These are phyloP conservation scores for Histomonas meleagridis DNA, from an alignment of 208 protist genomes.

Conservation along the genomic window DNA sequence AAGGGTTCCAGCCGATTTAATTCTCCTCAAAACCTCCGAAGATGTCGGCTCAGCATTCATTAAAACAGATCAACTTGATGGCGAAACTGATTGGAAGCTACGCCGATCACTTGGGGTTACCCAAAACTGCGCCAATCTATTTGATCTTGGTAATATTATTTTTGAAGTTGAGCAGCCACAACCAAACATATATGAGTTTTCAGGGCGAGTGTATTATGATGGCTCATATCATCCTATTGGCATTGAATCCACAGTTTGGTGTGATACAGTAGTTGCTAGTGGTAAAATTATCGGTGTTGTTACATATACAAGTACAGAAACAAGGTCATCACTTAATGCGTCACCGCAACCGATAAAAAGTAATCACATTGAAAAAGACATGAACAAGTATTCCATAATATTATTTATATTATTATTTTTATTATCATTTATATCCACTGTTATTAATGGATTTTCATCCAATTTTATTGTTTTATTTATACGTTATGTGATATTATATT, in stretches of 20 bases:
- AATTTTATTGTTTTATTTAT: constrained; percentile 45
- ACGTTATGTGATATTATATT: constrained; percentile 86
- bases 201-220: constrained; percentile 38
- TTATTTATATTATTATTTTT: constrained; percentile 58
- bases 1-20: constrained; percentile 80
- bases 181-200: constrained; percentile 84
- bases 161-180: constrained; percentile 40
- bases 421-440: constrained; percentile 35
- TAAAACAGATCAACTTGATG: constrained; percentile 92
- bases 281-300: constrained; percentile 61
- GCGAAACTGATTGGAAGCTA: constrained; percentile 95
- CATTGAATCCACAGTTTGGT: constrained; percentile 88
- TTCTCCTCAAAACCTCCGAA: constrained; percentile 83
- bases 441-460: constrained; percentile 14
- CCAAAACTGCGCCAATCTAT: constrained; percentile 40
- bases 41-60: constrained; percentile 79
- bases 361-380: constrained; percentile 77
- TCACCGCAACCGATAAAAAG: constrained; percentile 59
- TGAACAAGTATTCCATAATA: constrained; percentile 78
- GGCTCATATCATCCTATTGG: constrained; percentile 49
- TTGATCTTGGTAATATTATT: neutral
- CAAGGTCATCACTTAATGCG: constrained; percentile 79
- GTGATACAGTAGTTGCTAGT: constrained; percentile 78
- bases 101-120: constrained; percentile 49
- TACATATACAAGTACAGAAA: constrained; percentile 65